Evolutionary conservation across 2,329 filamentous ascomycete genomes (phyloP), one percentile per base, ranked within the genome.

Genomic region (Fusarium piperis): DNA sequence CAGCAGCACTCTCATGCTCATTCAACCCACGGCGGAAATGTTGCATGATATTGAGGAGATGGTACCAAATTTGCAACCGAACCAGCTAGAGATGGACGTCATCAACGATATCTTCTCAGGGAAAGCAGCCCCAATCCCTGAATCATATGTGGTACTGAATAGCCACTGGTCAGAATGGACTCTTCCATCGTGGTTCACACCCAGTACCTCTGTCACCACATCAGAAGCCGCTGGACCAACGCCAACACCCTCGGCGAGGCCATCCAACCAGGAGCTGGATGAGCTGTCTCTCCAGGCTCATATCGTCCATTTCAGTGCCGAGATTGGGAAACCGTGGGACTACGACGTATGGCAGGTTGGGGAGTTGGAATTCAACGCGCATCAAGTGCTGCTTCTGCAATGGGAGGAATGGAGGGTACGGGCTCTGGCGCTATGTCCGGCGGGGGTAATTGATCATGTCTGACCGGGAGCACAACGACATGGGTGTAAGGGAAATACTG

Each of bases 1-100:
- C 44, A 66, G 59, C 41, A 74, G 70, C 46, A 73, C 72, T 39
- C 62, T 66, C 12, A 73, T 74, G 70, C 62, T 74, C 2, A 67
- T 74, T 2, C 61, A 67, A 16, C 68, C 65, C 6, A 60, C 33
- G 16, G 6, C 59, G 6, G 39, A 62, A 12, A 53, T 67, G 4
- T 74, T 68, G 65, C 51, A 12, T 11, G 26, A 60, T 8, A 53
- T 67, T 7, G 41, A 67, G 65, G 30, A 67, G 13, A 52, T 59
- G 39, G 51, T 73, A 10, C 20, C 39, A 10, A 39, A 53, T 23
- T 65, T 71, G 11, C 36, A 59, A 6, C 48, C 72, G 2, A 44
- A 63, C 36, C 38, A 69, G 16, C 65, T 69, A 28, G 72, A 74
- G 39, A 73, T 73, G 68, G 72, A 74, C 26, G 48, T 74, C 28